Evolutionary conservation across 129 eudicot genomes (phyloP), one percentile per base, ranked within the genome.

Genomic region (Logfia minima): DNA sequence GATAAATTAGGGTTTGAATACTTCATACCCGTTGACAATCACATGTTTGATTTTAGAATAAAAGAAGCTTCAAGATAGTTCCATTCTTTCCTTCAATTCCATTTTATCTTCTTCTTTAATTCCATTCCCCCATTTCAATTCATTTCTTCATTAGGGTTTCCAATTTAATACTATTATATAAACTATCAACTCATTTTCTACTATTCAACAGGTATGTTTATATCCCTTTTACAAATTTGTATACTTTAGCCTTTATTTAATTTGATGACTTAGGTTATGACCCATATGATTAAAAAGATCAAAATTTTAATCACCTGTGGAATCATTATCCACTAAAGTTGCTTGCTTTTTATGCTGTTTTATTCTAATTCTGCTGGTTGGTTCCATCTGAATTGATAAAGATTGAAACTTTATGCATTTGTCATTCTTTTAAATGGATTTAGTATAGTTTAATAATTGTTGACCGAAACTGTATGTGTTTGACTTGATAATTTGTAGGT

Each of bases 1-100:
- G 13, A 39, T 39, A 8, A 39, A 45, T 45, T 45, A 45, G 53
- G 53, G 53, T 45, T 45, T 45, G 53, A 45, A 45, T 3, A 45
- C 16, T 11, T 45, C 45, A 39, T 39, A 39, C 45, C 45, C 45
- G 28, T 56, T 56, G 28, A 56, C 63, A 13, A 45, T 45, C 53
- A 45, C 18, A 45, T 13, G 53, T 11, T 43, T 45, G 53, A 13
- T 10, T 32, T 45, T 13, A 45, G 53, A 45, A 45, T 45, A 61
- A 55, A 66, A 52, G 80, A 76, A 76, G 80, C 74, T 76, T 51
- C 66, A 76, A 32, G 80, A 76, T 51, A 66, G 66, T 66, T 76
- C 74, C 63, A 37, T 77, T 55, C 81, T n/a, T 77, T 77, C 43
- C 81, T 77, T 68, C 59, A 53, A 17, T 69, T 37, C 75, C 68